Conservation (phyloP, 495 filamentous ascomycete species). For the Achaetomiella virescens region DNA sequence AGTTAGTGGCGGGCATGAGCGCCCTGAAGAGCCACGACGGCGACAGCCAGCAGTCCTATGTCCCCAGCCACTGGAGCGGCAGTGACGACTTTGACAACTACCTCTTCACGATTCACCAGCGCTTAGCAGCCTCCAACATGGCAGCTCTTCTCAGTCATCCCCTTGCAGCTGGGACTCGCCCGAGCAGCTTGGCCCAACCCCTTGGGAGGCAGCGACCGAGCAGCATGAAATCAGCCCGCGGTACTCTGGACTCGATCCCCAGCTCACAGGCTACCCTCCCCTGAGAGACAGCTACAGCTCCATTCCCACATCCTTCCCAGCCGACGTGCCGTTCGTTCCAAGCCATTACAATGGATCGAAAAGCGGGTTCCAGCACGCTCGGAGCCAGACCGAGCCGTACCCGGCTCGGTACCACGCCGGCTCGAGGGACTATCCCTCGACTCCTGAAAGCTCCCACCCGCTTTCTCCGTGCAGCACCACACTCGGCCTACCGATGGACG, state of each 20-base stretch:
- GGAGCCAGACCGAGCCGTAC: constrained; percentile 19
- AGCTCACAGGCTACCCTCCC: constrained; percentile 4
- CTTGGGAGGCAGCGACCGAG: constrained; percentile 17
- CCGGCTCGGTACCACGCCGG: constrained; percentile 2
- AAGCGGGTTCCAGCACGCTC: neutral
- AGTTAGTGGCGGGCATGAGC: constrained; percentile 4
- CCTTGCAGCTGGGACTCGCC: constrained; percentile 28
- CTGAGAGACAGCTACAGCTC: neutral
- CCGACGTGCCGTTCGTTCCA: constrained; percentile 1
- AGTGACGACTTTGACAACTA: constrained; percentile 25
- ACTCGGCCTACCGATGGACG: constrained; percentile 12
- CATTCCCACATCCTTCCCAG: constrained; percentile 13
- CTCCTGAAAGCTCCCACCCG: constrained; percentile 9
- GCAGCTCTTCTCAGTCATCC: constrained; percentile 20
- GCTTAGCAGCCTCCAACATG: constrained; percentile 5
- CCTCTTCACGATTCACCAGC: constrained; percentile 24
- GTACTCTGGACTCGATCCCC: constrained; percentile 7
- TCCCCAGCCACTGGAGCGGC: constrained; percentile 18
- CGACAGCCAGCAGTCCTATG: constrained; percentile 9
- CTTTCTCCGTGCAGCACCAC: constrained; percentile 23
- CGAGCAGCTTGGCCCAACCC: constrained; percentile 18
- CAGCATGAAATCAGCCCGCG: constrained; percentile 1
- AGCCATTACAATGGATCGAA: constrained; percentile 11
- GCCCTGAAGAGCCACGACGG: constrained; percentile 4
- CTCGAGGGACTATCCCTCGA: constrained; percentile 1